phyloP scores from a whole-genome alignment of 345 rosid species.

The Aquilaria malaccensis region DNA sequence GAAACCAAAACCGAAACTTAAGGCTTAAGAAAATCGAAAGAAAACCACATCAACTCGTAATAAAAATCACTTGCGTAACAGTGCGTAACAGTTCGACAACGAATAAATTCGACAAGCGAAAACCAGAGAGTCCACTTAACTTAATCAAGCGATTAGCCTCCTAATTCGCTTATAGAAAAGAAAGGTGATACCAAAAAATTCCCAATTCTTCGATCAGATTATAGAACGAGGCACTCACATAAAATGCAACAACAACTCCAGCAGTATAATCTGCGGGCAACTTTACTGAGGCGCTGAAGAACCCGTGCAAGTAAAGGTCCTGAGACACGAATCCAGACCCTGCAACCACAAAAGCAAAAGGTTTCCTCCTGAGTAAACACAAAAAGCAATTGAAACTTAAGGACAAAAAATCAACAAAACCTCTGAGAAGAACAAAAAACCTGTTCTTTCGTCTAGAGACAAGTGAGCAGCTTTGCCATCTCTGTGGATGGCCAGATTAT shows the following conservation, averaged over 20 bases:
- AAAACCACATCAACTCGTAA: not conserved
- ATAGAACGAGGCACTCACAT: constrained; percentile 37
- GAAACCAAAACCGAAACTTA: not conserved
- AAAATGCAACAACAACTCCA: constrained; percentile 89
- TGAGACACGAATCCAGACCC: constrained; percentile 93
- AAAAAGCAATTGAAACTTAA: not conserved
- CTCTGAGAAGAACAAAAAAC: constrained; percentile 15
- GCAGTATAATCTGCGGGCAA: constrained; percentile 83
- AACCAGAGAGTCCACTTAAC: not conserved
- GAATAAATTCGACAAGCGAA: not conserved
- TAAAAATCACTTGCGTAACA: too few species aligned
- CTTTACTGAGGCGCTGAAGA: constrained; percentile 84
- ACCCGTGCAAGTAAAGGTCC: constrained; percentile 71
- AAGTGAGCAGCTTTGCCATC: constrained; percentile 76
- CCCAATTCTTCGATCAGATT: constrained; percentile 1
- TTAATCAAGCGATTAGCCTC: not conserved
- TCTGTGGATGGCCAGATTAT: constrained; percentile 51
- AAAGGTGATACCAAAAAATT: not conserved
- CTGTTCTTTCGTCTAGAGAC: constrained; percentile 76
- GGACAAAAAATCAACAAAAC: not conserved
- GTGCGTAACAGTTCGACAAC: too few species aligned
- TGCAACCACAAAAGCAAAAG: constrained; percentile 18
- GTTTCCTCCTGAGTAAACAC: not conserved
- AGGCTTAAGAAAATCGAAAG: not conserved
- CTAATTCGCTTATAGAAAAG: not conserved